phyloP scores from a whole-genome alignment of 1,284 basidiomycete species.

The Wallemia hederae region DNA sequence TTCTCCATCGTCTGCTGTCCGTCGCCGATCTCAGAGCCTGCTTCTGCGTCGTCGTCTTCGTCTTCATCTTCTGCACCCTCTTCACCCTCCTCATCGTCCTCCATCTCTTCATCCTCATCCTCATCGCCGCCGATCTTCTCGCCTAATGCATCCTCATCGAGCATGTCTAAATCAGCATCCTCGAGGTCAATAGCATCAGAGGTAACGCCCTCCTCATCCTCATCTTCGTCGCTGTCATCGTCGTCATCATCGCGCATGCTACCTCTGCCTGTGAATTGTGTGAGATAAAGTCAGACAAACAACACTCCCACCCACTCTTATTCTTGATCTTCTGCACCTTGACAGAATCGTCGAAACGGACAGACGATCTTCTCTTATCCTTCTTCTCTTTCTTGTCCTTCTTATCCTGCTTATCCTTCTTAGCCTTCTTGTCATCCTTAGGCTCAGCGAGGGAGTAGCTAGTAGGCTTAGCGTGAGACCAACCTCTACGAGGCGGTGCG shows the following conservation, averaged over 20 bases:
- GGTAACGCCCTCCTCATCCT: conserved; percentile 10
- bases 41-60: conserved; percentile 6
- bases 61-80: conserved; percentile 10
- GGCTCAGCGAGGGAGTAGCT: not conserved
- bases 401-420: conserved; percentile 8
- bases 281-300: not conserved
- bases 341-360: conserved; percentile 53
- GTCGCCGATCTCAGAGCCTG: conserved; percentile 3
- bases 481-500: conserved; percentile 17
- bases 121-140: conserved; percentile 15
- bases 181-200: not conserved
- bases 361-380: conserved; percentile 22
- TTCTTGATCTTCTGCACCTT: conserved; percentile 44
- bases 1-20: conserved; percentile 18
- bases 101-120: conserved; percentile 6
- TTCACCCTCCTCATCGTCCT: conserved; percentile 8
- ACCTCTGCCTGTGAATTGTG: not conserved
- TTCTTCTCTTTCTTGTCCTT: conserved; percentile 19
- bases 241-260: conserved; percentile 1
- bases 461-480: not conserved
- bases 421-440: conserved; percentile 10
- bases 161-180: conserved; percentile 8
- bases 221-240: conserved; percentile 13
- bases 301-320: conserved; percentile 21
- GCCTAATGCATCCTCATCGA: conserved; percentile 16